phyloP scores from a whole-genome alignment of 768 basidiomycete genomes.

The Pleurotus eryngii region DNA sequence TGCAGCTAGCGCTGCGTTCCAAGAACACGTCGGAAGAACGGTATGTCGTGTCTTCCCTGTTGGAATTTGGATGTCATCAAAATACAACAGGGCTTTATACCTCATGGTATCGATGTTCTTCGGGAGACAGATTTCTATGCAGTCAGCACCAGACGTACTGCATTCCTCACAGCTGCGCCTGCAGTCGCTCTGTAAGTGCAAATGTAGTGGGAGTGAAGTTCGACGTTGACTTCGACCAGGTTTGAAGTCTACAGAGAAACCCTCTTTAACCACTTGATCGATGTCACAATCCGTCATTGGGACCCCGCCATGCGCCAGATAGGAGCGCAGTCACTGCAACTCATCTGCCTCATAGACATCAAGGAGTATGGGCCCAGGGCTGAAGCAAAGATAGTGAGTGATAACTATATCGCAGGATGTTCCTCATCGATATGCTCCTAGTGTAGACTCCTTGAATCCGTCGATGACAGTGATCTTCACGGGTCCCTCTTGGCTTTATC shows the following conservation, averaged over 20 bases:
- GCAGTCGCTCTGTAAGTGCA: conserved; percentile 76
- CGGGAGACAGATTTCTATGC: conserved; percentile 94
- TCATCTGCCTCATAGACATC: conserved; percentile 63
- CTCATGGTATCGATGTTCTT: conserved; percentile 92
- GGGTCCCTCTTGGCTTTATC: conserved; percentile 75
- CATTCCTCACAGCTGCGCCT: conserved; percentile 82
- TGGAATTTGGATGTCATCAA: neutral
- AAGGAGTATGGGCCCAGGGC: conserved; percentile 46
- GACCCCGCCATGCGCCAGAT: conserved; percentile 76
- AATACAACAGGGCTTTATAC: conserved; percentile 69
- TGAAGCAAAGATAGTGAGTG: conserved; percentile 50
- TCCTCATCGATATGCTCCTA: conserved; percentile 22
- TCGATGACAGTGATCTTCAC: conserved; percentile 72
- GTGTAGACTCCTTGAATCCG: conserved; percentile 55
- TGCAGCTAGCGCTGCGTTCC: conserved; percentile 96
- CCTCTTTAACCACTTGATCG: conserved; percentile 70
- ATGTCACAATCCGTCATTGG: conserved; percentile 85
- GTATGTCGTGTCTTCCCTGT: conserved; percentile 41
- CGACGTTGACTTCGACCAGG: conserved; percentile 36
- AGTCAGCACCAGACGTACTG: conserved; percentile 79
- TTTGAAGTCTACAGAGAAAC: conserved; percentile 70
- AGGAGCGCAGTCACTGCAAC: conserved; percentile 70
- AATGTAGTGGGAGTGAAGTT: conserved; percentile 1
- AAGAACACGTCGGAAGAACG: conserved; percentile 93
- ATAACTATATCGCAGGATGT: conserved; percentile 5